phyloP scores from a whole-genome alignment of 2,329 filamentous ascomycete species.

The Scopulariopsis brevicaulis region DNA sequence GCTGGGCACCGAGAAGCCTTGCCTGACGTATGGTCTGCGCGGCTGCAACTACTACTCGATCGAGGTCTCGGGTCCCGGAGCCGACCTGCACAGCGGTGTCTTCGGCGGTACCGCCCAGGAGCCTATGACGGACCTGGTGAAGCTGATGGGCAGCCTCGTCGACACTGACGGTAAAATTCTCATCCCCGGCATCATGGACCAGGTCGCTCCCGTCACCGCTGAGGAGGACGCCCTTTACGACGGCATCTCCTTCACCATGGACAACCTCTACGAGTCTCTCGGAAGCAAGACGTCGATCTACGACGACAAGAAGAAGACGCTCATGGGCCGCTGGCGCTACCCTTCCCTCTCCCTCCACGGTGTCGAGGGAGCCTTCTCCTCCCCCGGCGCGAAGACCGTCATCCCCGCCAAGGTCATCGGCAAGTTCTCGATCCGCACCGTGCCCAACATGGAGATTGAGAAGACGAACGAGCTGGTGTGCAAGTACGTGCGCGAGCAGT shows the following conservation, averaged over 20 bases:
- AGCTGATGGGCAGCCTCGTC: constrained; percentile 72
- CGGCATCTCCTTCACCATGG: constrained; percentile 89
- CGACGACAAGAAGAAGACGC: constrained; percentile 77
- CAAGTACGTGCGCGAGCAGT: constrained; percentile 73
- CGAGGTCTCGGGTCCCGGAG: constrained; percentile 79
- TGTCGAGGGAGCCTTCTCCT: constrained; percentile 87
- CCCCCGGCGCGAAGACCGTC: constrained; percentile 92
- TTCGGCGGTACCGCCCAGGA: constrained; percentile 95
- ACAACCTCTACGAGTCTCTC: constrained; percentile 83
- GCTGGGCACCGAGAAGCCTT: constrained; percentile 97
- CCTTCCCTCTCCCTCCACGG: constrained; percentile 92
- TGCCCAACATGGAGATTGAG: constrained; percentile 92
- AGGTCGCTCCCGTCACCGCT: constrained; percentile 78
- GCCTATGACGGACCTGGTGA: constrained; percentile 92
- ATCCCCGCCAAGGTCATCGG: constrained; percentile 96
- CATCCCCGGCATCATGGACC: constrained; percentile 87
- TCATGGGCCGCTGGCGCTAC: constrained; percentile 94
- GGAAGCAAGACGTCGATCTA: constrained; percentile 82
- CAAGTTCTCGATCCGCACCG: constrained; percentile 97
- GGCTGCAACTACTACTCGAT: constrained; percentile 97
- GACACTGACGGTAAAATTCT: constrained; percentile 86
- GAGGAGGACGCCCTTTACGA: constrained; percentile 86
- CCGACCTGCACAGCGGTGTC: constrained; percentile 92
- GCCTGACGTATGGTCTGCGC: constrained; percentile 90
- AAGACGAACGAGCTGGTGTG: constrained; percentile 78